Evolutionary conservation across 805 yeast genomes (phyloP).

Genomic region (Nakazawaea ishiwadae): DNA sequence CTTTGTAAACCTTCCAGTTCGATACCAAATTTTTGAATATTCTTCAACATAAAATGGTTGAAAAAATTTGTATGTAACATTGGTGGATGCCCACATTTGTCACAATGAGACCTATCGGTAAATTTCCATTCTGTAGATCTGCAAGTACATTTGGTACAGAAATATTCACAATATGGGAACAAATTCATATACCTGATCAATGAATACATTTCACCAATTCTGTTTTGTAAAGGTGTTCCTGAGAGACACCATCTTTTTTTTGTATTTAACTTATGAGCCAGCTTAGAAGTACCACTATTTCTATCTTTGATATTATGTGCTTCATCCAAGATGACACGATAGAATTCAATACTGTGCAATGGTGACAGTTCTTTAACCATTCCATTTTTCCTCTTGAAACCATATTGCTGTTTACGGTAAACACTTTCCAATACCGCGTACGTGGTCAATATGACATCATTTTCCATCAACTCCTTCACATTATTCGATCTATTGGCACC

Average conservation of each 20-base stretch:
- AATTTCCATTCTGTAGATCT: conserved; percentile 80
- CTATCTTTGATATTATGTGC: conserved; percentile 97
- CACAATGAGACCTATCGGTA: conserved; percentile 79
- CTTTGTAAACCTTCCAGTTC: conserved; percentile 78
- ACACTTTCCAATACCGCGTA: conserved; percentile 90
- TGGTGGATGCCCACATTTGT: conserved; percentile 81
- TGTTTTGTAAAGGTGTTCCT: conserved; percentile 95
- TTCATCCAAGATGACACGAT: conserved; percentile 88
- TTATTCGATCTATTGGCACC: conserved; percentile 74
- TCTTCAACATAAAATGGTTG: conserved; percentile 93
- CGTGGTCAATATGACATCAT: conserved; percentile 85
- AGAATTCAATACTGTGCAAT: conserved; percentile 69
- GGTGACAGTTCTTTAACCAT: conserved; percentile 70
- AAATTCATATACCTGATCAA: conserved; percentile 79
- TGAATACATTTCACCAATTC: conserved; percentile 96
- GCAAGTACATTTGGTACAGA: conserved; percentile 92
- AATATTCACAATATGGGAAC: conserved; percentile 84
- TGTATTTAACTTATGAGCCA: conserved; percentile 72
- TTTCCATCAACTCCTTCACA: conserved; percentile 49
- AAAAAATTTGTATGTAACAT: conserved; percentile 95
- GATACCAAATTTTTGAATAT: conserved; percentile 81
- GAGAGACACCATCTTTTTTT: conserved; percentile 85
- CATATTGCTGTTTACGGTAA: conserved; percentile 75
- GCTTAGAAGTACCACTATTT: conserved; percentile 88
- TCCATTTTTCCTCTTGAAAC: conserved; percentile 71